phyloP scores from a whole-genome alignment of 306 rosid species.

The Castanea crenata region DNA sequence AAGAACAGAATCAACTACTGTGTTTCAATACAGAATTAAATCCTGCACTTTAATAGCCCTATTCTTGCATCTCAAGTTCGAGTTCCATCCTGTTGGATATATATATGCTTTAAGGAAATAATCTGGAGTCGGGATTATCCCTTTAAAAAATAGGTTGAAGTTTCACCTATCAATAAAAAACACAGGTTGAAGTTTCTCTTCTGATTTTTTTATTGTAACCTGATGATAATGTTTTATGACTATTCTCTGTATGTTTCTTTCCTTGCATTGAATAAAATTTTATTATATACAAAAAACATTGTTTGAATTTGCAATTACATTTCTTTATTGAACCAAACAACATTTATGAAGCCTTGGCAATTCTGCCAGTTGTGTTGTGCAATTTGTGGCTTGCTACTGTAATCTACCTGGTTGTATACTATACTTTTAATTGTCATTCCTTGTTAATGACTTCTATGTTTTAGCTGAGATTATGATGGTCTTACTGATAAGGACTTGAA shows the following conservation, averaged over 20 bases:
- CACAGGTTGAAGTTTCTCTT: background rate
- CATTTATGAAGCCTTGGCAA: too few relatives aligned
- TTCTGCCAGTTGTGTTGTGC: too few relatives aligned
- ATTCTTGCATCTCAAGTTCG: background rate
- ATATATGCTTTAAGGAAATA: background rate
- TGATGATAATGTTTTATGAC: too few relatives aligned
- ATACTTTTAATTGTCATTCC: constrained; percentile 10
- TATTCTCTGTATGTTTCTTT: too few relatives aligned
- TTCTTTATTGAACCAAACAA: too few relatives aligned
- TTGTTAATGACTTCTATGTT: constrained; percentile 8
- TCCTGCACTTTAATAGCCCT: background rate
- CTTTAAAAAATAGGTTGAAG: background rate
- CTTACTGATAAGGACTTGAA: constrained; percentile 9
- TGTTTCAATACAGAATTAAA: too few relatives aligned
- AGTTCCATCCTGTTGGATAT: background rate
- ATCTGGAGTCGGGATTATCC: background rate
- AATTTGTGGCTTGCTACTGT: background rate
- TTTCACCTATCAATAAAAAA: background rate
- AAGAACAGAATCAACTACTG: background rate
- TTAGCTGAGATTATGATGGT: constrained; percentile 13
- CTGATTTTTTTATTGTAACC: too few relatives aligned
- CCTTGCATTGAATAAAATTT: too few relatives aligned
- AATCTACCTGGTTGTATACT: constrained; percentile 9
- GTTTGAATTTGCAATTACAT: too few relatives aligned
- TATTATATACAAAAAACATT: too few relatives aligned